Evolutionary conservation across 1,284 basidiomycete genomes (phyloP).

Genomic region (Phellopilus nigrolimitatus): DNA sequence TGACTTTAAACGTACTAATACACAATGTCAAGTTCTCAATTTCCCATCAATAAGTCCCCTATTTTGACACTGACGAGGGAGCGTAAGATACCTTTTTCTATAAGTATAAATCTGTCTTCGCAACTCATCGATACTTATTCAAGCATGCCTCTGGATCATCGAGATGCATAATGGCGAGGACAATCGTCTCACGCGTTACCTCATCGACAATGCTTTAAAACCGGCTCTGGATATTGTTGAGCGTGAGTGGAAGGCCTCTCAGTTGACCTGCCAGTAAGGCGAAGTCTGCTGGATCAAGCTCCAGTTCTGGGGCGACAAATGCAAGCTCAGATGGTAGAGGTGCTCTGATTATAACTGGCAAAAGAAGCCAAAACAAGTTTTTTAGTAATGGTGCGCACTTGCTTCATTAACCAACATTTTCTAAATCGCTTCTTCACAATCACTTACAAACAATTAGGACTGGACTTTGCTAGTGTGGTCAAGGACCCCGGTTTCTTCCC

Average conservation of each 20-base stretch:
- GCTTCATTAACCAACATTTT: background rate
- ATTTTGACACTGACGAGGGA: background rate
- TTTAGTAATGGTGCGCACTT: constrained; percentile 72
- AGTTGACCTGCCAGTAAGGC: constrained; percentile 38
- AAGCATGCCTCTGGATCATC: constrained; percentile 58
- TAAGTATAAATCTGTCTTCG: background rate
- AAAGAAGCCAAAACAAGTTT: constrained; percentile 75
- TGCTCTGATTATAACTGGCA: constrained; percentile 74
- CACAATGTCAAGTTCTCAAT: background rate
- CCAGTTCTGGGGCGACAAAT: too few relatives aligned
- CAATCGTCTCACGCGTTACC: constrained; percentile 58
- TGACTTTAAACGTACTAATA: background rate
- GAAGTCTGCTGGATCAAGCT: constrained; percentile 30
- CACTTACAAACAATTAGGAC: constrained; percentile 48
- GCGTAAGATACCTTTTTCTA: background rate
- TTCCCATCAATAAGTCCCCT: background rate
- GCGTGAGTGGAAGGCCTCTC: constrained; percentile 63
- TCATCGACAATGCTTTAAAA: constrained; percentile 59
- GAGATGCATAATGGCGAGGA: constrained; percentile 76
- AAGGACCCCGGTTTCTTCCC: constrained; percentile 72
- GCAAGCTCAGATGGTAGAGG: constrained; percentile 49
- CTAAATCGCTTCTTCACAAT: background rate
- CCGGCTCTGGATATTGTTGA: constrained; percentile 79
- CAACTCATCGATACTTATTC: background rate
- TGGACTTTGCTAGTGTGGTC: constrained; percentile 64